Evolutionary conservation across 257 asterid species (phyloP), one percentile per base, ranked within the genome.

Genomic region (Gentiana dahurica): DNA sequence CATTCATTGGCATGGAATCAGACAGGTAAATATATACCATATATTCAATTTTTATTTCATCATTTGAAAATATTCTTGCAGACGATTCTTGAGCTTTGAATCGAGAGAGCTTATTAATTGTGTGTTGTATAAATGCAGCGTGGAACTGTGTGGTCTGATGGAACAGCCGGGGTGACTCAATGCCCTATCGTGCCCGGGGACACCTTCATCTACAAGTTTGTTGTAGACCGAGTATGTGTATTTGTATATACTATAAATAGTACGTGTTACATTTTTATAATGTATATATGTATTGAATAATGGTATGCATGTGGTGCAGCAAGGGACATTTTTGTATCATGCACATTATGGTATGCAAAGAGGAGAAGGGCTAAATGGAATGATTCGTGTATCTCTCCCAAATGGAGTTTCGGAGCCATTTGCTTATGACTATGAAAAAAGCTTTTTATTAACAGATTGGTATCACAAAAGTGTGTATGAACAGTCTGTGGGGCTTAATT

Each of bases 271-370:
- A 49, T 2, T 48, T 43, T 4, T 49, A 10, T n/a, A 1, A n/a
- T 7, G 13, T 32, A 2, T 11, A 34, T 12, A 6, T 49, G n/a
- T 4, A 12, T n/a, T 10, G 33, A 60, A 2, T 61, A 24, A 9
- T 15, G 35, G 11, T 45, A 24, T 5, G 6, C 8, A 11, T 38
- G 10, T 2, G 24, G 12, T 79, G 77, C 83, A 91, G 96, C 71
- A 88, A 0, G 98, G 98, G 39, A 87, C 96, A 54, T 91, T 82
- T 51, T 15, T 91, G 57, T 91, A 91, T 57, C 98, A 87, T 66
- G 93, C 94, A 43, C 98, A 87, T 73, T 91, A 91, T 54, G 98
- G 96, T 2, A 85, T 91, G 96, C 98, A 85, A 71, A 75, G 95
- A 68, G 89, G 75, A 52, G 79, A 82, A 0, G 98, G 98, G 4